Conservation (phyloP, 1,139 yeast genomes). For the Yamadazyma taylorii region DNA sequence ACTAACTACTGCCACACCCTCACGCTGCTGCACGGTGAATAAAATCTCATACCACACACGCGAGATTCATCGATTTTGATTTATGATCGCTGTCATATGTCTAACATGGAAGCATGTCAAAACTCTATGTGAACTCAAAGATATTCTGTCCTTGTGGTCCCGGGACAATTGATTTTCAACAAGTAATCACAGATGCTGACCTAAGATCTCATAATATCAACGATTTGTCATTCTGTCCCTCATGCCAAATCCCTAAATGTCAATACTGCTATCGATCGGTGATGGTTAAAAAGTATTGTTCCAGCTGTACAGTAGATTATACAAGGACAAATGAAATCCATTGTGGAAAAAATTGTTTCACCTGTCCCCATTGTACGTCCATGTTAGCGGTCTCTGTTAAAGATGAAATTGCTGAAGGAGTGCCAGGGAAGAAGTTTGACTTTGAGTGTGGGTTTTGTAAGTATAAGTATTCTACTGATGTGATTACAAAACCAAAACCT, state of each 20-base stretch:
- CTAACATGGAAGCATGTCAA: constrained; percentile 8
- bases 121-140: constrained; percentile 6
- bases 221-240: constrained; percentile 38
- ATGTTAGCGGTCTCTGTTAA: constrained; percentile 26
- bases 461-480: constrained; percentile 27
- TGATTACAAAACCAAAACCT: constrained; percentile 37
- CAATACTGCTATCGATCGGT: constrained; percentile 24
- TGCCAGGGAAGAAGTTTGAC: constrained; percentile 32
- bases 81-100: neutral
- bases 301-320: constrained; percentile 39
- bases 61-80: too few relatives aligned
- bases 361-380: constrained; percentile 38
- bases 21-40: too few relatives aligned
- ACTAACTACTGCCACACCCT: too few relatives aligned
- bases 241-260: constrained; percentile 35
- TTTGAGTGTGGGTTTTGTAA: constrained; percentile 36
- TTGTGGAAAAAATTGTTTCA: constrained; percentile 41
- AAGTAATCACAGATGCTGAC: constrained; percentile 1
- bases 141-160: constrained; percentile 13
- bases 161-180: constrained; percentile 1
- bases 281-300: constrained; percentile 33
- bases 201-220: constrained; percentile 10
- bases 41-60: too few relatives aligned
- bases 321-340: constrained; percentile 22
- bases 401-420: constrained; percentile 19